phyloP scores from a whole-genome alignment of 345 rosid species.

The Acer saccharum region DNA sequence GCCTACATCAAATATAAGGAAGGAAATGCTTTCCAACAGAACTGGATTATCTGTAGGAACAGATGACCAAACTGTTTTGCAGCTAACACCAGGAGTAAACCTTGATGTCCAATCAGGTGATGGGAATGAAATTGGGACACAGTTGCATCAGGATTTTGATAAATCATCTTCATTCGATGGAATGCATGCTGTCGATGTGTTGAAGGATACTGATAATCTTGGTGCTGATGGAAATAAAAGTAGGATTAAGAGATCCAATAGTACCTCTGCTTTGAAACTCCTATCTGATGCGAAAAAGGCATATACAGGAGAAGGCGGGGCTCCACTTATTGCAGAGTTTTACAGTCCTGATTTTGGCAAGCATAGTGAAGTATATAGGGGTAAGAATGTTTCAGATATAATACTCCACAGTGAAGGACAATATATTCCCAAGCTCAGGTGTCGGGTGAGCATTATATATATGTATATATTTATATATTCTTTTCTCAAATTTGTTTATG shows the following conservation, averaged over 20 bases:
- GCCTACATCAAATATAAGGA: constrained; percentile 26
- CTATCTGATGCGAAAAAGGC: constrained; percentile 50
- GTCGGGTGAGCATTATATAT: constrained; percentile 61
- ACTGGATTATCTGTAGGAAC: constrained; percentile 32
- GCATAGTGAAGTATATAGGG: constrained; percentile 34
- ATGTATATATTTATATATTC: neutral
- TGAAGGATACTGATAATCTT: constrained; percentile 26
- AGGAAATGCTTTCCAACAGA: constrained; percentile 31
- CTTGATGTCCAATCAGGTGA: constrained; percentile 41
- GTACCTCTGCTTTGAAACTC: constrained; percentile 68
- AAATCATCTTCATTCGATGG: constrained; percentile 35
- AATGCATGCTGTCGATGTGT: constrained; percentile 28
- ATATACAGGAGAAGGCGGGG: constrained; percentile 54
- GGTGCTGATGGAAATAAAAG: constrained; percentile 53
- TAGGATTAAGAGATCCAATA: constrained; percentile 80
- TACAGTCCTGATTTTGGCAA: constrained; percentile 57
- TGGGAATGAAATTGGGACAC: constrained; percentile 21
- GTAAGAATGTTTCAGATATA: constrained; percentile 39
- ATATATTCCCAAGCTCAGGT: constrained; percentile 60
- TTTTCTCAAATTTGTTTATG: constrained; percentile 18
- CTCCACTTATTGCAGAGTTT: constrained; percentile 73
- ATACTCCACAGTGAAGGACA: constrained; percentile 50
- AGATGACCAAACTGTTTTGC: constrained; percentile 43
- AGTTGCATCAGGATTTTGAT: constrained; percentile 29
- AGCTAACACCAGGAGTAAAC: constrained; percentile 36